These are phyloP conservation scores for Aspergillus glaucus DNA, from an alignment of 2,329 filamentous ascomycete species.

Conservation along the genomic window DNA sequence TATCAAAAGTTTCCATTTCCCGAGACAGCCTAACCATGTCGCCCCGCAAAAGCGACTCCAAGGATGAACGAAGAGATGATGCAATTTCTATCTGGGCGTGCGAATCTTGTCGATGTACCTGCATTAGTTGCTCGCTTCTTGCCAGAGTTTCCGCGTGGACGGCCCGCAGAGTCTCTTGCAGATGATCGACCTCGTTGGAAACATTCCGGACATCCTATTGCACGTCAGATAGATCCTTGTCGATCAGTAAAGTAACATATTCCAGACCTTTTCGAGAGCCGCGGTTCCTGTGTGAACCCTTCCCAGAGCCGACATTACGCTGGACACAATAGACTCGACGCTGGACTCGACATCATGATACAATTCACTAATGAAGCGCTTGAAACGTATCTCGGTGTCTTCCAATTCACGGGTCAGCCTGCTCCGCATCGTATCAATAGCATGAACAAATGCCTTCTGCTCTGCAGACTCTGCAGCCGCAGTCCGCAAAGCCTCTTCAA, in stretches of 20 bases:
- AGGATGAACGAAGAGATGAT: constrained; percentile 23
- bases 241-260: not conserved
- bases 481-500: constrained; percentile 28
- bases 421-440: constrained; percentile 23
- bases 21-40: constrained; percentile 24
- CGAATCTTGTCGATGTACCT: constrained; percentile 21
- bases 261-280: constrained; percentile 18
- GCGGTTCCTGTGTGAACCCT: constrained; percentile 12
- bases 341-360: constrained; percentile 19
- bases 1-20: constrained; percentile 25
- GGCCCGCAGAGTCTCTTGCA: constrained; percentile 20
- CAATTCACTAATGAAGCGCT: constrained; percentile 18
- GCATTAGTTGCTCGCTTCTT: constrained; percentile 21
- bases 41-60: constrained; percentile 26
- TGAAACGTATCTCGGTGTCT: constrained; percentile 18
- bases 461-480: constrained; percentile 23
- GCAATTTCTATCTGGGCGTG: constrained; percentile 23
- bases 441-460: constrained; percentile 29
- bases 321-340: constrained; percentile 15
- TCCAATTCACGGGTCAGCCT: constrained; percentile 28
- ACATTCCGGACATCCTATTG: constrained; percentile 27
- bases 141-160: constrained; percentile 23
- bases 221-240: not conserved
- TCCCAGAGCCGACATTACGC: constrained; percentile 14
- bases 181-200: constrained; percentile 14